Conservation (phyloP, 176 grass and related monocot species). For the Poa annua region DNA sequence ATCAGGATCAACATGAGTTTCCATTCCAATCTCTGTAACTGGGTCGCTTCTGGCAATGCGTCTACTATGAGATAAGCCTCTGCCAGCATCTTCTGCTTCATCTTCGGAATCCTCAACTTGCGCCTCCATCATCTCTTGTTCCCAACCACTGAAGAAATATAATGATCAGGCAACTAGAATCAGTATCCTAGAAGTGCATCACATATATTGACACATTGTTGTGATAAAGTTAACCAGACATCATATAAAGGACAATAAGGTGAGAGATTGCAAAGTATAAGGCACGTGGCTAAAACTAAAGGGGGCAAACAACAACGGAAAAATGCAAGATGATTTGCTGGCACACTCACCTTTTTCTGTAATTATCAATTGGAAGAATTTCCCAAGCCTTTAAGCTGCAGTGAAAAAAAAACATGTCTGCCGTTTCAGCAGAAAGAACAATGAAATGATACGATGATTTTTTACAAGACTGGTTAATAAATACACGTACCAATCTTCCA, state of each 20-base stretch:
- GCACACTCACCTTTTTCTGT: slow-evolving; percentile 69
- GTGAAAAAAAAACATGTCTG: neutral
- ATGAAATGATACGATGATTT: neutral
- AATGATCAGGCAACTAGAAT: slow-evolving; percentile 17
- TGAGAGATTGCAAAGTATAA: neutral
- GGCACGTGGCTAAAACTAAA: neutral
- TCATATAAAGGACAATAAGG: neutral
- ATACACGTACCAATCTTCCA: slow-evolving; percentile 79
- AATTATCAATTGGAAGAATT: slow-evolving; percentile 70
- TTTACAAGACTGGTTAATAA: slow-evolving; percentile 20
- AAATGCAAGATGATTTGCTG: neutral
- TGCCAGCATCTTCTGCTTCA: slow-evolving; percentile 57
- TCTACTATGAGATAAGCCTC: slow-evolving; percentile 36
- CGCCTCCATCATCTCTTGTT: slow-evolving; percentile 80
- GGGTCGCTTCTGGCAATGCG: slow-evolving; percentile 21
- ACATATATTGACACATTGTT: neutral
- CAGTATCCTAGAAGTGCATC: slow-evolving; percentile 12
- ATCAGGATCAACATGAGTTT: slow-evolving; percentile 37
- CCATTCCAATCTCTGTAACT: slow-evolving; percentile 12
- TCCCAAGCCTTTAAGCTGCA: slow-evolving; percentile 83
- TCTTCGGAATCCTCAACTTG: slow-evolving; percentile 79
- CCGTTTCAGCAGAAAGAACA: slow-evolving; percentile 6
- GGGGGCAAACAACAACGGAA: neutral
- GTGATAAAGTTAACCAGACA: neutral
- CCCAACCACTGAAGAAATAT: slow-evolving; percentile 69